Evolutionary conservation across 2,329 filamentous ascomycete genomes (phyloP).

Genomic region (Fusarium continuum): DNA sequence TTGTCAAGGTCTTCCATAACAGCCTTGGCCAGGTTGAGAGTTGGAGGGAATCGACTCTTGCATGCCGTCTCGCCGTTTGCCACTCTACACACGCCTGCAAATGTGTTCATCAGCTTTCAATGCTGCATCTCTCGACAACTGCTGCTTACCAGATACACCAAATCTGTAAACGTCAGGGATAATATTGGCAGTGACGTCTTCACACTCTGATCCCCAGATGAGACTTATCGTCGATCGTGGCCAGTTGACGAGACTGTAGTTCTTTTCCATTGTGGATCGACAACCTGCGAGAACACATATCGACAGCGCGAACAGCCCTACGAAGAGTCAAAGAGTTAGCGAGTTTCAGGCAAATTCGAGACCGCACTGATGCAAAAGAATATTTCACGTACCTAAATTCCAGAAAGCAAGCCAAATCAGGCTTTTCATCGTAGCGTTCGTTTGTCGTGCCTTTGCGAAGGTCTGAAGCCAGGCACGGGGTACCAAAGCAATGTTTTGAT

Average conservation of each 20-base stretch:
- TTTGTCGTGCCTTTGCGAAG: not conserved
- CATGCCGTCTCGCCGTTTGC: constrained; percentile 10
- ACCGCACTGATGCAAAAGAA: too few relatives aligned
- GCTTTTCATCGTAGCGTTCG: constrained; percentile 4
- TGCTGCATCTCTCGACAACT: fast-evolving
- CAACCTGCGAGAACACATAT: constrained; percentile 33
- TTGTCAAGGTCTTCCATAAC: constrained; percentile 19
- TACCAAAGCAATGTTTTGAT: too few relatives aligned
- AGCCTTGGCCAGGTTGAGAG: constrained; percentile 29
- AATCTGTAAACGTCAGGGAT: constrained; percentile 31
- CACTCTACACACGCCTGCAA: constrained; percentile 23
- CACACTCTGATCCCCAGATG: constrained; percentile 27
- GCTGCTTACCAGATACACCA: constrained; percentile 18
- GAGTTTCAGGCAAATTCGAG: too few relatives aligned
- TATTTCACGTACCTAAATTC: constrained; percentile 17
- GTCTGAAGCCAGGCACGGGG: too few relatives aligned
- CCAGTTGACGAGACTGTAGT: constrained; percentile 34
- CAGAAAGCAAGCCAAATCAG: constrained; percentile 7
- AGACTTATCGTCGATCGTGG: constrained; percentile 24
- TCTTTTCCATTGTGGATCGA: constrained; percentile 18
- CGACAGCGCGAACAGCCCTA: constrained; percentile 29
- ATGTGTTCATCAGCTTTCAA: not conserved
- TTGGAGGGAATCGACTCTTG: constrained; percentile 17
- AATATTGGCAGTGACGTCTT: constrained; percentile 1
- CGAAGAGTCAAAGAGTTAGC: not conserved